Evolutionary conservation across 495 filamentous ascomycete genomes (phyloP).

Genomic region (Pyrenula aspistea): DNA sequence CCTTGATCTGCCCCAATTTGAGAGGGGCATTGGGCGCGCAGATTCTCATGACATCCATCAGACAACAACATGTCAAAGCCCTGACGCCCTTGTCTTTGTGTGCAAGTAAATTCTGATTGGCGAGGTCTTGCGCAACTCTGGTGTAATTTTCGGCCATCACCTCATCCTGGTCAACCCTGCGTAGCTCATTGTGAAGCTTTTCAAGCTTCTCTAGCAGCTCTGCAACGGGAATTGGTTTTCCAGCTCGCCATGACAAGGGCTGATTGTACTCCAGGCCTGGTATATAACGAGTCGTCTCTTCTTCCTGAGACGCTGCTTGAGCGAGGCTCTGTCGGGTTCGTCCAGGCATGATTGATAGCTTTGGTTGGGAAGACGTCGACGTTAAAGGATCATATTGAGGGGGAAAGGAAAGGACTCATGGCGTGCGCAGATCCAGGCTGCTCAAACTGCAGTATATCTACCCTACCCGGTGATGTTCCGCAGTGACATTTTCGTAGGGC

Average conservation of each 20-base stretch:
- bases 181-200: conserved; percentile 69
- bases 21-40: conserved; percentile 96
- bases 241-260: conserved; percentile 81
- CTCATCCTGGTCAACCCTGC: conserved; percentile 78
- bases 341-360: background rate
- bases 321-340: background rate
- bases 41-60: conserved; percentile 87
- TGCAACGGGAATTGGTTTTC: conserved; percentile 72
- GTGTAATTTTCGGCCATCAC: conserved; percentile 67
- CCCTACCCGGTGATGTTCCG: background rate
- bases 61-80: conserved; percentile 76
- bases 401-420: background rate
- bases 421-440: too few species aligned
- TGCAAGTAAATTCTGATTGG: conserved; percentile 62
- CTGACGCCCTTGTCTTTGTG: conserved; percentile 92
- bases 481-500: background rate
- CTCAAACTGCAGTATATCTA: too few species aligned
- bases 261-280: conserved; percentile 38
- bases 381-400: background rate
- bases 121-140: conserved; percentile 80
- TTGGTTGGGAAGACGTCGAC: background rate
- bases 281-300: background rate
- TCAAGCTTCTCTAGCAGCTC: conserved; percentile 74
- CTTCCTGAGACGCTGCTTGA: background rate
- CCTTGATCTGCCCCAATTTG: conserved; percentile 81